Base-by-base conservation (phyloP, 208 protist genomes). In the Leishmania guyanensis region DNA sequence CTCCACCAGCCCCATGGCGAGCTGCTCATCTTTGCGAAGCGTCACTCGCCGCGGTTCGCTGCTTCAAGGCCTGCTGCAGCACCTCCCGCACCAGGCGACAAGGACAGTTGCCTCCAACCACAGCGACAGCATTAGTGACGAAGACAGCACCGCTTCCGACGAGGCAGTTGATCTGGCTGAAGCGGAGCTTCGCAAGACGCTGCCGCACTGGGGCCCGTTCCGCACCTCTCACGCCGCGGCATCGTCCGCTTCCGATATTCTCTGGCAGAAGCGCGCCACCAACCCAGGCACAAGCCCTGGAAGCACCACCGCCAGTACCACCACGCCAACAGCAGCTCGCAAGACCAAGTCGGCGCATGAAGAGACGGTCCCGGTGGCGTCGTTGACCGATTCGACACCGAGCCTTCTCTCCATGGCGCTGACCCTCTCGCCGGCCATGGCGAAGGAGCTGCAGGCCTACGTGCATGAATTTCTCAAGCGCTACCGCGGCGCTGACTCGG, bases 381-480 rank as follows among this genome's bases (percentile, higher is more conserved):
- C 33, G 9, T 43, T 43, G 53, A 46, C 74, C 51, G 68, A 51
- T 10, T 17, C 70, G 58, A 36, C 68, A 33, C 36, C 60, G 39
- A 68, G 66, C 6, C 26, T 29, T 3, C 26, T n/a, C 8, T 36
- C 50, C 48, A 73, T 58, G 60, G 39, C 56, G 36, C 0, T 73
- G 9, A 20, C 72, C n/a, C 36, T 82, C 39, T 53, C 78, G 46
- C 54, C 77, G 6, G 56, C 78, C 9, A 79, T 86, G 82, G 46
- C 74, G 56, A 66, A 86, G 51, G 82, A 86, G 39, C 82, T 86
- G 54, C 77, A 82, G 2, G 74, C 74, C 26, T 86, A 82, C 56
- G 78, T 86, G 73, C 82, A 86, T 74, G 48, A 79, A 53, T 87
- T 83, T 26, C 78, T 87, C 20, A 84, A 80, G 79, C 78, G 78